Base-by-base conservation (phyloP, 495 filamentous ascomycete genomes). In the Trichocladium antarcticum region DNA sequence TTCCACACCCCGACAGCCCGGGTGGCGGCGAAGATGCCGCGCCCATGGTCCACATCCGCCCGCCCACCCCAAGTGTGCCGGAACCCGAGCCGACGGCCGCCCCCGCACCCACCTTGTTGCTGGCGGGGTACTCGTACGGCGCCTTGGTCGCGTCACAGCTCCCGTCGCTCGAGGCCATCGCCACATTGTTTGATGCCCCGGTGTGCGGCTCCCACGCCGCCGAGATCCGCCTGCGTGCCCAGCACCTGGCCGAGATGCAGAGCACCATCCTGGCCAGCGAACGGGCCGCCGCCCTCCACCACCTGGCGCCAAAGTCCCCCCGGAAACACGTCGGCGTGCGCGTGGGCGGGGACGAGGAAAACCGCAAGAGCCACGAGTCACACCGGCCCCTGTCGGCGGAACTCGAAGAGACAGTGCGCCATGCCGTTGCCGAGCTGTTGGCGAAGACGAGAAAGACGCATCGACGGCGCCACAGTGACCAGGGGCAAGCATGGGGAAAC, bases 101-200 rank as follows among this genome's bases (percentile, higher is more conserved):
- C 8, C 17, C 27, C 24, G 27, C 7, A 1, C 65, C 67, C 4
- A 43, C 62, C 16, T 47, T 89, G 5, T 59, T 95, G 1, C 60
- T 93, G 5, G 84, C 75, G 2, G 92, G 92, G 35, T 97, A 97
- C 63, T 96, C 90, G 0, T 97, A 95, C 59, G 92, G 92, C 31
- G 83, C 87, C 5, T 70, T 95, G 50, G 78, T 97, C 36, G 78
- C 85, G 10, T 78, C 75, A 4, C 78, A 81, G 53, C 77, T 90
- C 5, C 89, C 88, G 2, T 60, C 71, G 10, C 64, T 82, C 20
- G 60, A 70, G 12, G 65, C 70, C 1, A 76, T 94, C 36, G 53
- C 84, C 3, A 54, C 73, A 0, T 63, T 75, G 5, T 86, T 95
- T 53, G 57, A 67, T 32, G 56, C 61, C 6, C 74, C 77, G 0